Evolutionary conservation across 495 filamentous ascomycete species (phyloP).

Genomic region (Aspergillus bertholletiae): DNA sequence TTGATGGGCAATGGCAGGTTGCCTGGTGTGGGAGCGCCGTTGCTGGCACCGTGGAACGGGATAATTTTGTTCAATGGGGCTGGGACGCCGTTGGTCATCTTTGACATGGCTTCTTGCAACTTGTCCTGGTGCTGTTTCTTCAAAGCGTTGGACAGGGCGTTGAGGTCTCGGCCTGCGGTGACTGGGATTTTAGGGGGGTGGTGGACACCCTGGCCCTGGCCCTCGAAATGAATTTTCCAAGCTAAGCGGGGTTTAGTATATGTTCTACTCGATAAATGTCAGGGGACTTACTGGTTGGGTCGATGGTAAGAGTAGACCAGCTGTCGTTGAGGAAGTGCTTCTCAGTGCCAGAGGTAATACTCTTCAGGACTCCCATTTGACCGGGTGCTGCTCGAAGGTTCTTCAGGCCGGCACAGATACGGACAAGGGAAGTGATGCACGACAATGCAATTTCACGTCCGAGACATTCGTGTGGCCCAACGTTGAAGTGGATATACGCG

Average conservation of each 20-base stretch:
- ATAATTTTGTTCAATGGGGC: not conserved
- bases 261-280: not conserved
- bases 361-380: not conserved
- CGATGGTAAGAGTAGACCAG: not conserved
- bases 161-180: not conserved
- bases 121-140: not conserved
- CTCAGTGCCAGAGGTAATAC: not conserved
- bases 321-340: not conserved
- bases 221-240: conserved; percentile 6
- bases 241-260: not conserved
- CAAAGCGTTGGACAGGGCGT: not conserved
- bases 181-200: conserved; percentile 20
- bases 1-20: not conserved
- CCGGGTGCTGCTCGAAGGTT: conserved; percentile 50
- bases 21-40: not conserved
- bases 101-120: not conserved
- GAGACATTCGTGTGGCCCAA: conserved; percentile 45
- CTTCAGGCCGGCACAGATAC: conserved; percentile 29
- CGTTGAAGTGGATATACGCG: conserved; percentile 51
- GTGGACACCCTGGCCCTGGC: not conserved
- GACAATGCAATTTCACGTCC: conserved; percentile 45
- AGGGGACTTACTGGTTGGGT: not conserved
- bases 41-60: not conserved
- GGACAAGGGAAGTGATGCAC: conserved; percentile 32
- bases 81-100: not conserved